Base-by-base conservation (phyloP, 306 rosid species). In the Lathyrus oleraceus region DNA sequence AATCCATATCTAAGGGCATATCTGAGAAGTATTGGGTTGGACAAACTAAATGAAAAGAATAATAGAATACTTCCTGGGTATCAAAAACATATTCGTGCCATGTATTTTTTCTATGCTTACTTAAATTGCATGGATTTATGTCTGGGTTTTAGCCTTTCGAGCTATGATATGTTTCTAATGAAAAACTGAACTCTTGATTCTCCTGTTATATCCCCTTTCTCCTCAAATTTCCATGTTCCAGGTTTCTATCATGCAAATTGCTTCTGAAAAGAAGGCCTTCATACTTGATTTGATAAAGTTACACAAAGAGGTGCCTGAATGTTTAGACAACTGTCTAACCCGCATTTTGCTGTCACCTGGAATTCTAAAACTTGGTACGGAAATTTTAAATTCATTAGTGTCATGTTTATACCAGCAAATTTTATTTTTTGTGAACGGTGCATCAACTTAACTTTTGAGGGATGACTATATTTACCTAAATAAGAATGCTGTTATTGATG, bases 191-290 rank as follows among this genome's bases (percentile, higher is more conserved):
- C 30, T 67, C 35, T 60, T 44, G 56, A 43, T 71, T 62, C 52
- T 71, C 28, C 51, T 66, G 5, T 45, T 67, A 21, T 58, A 21
- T 58, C 58, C 48, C 48, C 51, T 63, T 59, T 45, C 65, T 70
- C 61, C 44, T 53, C 19, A 39, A 21, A 54, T 57, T 58, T 68
- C 75, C 73, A 20, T 60, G 65, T 81, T 83, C 81, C 92, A 95
- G 97, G 99, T 95, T 77, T 95, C 99, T 78, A 91, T 95, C 73
- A 77, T 95, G 89, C 99, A 95, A 86, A 83, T 95, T 78, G 95
- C 96, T 61, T 85, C 96, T 66, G 96, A 89, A 79, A 83, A 83
- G 72, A 76, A 61, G 79, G 92, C 71, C 68, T 89, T 91, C 75
- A 74, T 95, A 80, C 75, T 91, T 59, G 99, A 95, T 79, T 79